phyloP scores from a whole-genome alignment of 2,329 filamentous ascomycete genomes.

The Tolypocladium endophyticum region DNA sequence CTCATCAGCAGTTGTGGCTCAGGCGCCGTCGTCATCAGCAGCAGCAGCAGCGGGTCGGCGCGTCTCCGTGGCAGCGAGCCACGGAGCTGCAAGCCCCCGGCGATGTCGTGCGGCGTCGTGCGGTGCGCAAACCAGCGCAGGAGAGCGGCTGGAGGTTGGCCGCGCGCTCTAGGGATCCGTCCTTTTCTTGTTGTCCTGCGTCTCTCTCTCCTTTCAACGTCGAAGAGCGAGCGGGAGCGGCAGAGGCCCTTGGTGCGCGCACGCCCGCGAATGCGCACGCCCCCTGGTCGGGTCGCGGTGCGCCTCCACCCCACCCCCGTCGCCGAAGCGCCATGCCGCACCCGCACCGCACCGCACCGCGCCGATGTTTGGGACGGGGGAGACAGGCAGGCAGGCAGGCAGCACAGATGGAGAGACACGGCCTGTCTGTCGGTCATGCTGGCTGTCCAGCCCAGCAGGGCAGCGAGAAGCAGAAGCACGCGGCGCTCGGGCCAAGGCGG shows the following conservation, averaged over 20 bases:
- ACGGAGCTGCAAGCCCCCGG: not conserved
- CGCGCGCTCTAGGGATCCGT: not conserved
- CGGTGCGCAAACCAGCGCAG: not conserved
- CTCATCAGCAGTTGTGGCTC: not conserved
- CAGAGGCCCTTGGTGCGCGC: not conserved
- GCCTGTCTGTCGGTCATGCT: too few relatives aligned
- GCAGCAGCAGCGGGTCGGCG: not conserved
- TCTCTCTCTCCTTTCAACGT: not conserved
- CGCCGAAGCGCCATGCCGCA: conserved; percentile 8
- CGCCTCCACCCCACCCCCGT: not conserved
- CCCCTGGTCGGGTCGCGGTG: not conserved
- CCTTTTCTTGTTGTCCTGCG: not conserved
- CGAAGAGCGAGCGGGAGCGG: not conserved
- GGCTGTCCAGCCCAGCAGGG: not conserved
- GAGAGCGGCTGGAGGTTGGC: not conserved
- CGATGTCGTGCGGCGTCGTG: not conserved
- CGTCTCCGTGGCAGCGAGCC: not conserved
- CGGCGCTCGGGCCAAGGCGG: too few relatives aligned
- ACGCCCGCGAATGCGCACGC: not conserved
- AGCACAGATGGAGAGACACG: not conserved
- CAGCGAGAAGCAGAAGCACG: not conserved
- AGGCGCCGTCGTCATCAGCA: not conserved
- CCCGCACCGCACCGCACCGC: not conserved
- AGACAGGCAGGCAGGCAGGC: not conserved
- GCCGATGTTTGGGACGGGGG: not conserved